Base-by-base conservation (phyloP, 352 stramenopile species). In the Phytopythium ostracodes region DNA sequence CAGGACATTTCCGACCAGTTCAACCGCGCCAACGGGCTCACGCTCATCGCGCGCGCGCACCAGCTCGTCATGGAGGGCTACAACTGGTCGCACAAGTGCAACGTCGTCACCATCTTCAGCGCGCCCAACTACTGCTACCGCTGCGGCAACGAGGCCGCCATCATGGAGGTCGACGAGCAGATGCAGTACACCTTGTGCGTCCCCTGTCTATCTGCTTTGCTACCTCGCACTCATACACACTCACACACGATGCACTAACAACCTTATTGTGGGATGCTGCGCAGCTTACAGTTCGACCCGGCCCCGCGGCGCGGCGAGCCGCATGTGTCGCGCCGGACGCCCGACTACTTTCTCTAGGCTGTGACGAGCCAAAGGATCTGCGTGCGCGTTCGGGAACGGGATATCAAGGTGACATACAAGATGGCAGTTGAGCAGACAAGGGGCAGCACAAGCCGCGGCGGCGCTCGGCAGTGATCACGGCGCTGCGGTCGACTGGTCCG, bases 91-190 rank as follows among this genome's bases (percentile, higher is more conserved):
- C 96, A 99, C 71, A 96, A 98, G 59, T 92, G 88, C 77, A 98
- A 97, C 60, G 96, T 99, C 40, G 96, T 99, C 22, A 99, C 97
- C 29, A 97, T 99, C 61, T 99, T 99, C 77, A 98, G 89, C 38
- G 97, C 97, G 44, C 97, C 97, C 18, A 99, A 99, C 79, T 99
- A 99, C 76, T 99, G 97, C 79, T 99, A 99, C 79, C 88, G 97
- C 52, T 99, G 96, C 71, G 97, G 97, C 27, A 99, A 99, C 74
- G 88, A 99, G 56, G 97, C 96, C 6, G 97, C 97, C 14, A 99
- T 99, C 74, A 97, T 98, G 89, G 94, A 98, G 65, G 90, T 98
- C 58, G 92, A 98, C 64, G 94, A 98, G 70, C 86, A 97, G 67
- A 94, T 98, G 84, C 86, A 97, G 61, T 98, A 98, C 66, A 97